phyloP scores from a whole-genome alignment of 345 rosid genomes.

The Aquilaria malaccensis region DNA sequence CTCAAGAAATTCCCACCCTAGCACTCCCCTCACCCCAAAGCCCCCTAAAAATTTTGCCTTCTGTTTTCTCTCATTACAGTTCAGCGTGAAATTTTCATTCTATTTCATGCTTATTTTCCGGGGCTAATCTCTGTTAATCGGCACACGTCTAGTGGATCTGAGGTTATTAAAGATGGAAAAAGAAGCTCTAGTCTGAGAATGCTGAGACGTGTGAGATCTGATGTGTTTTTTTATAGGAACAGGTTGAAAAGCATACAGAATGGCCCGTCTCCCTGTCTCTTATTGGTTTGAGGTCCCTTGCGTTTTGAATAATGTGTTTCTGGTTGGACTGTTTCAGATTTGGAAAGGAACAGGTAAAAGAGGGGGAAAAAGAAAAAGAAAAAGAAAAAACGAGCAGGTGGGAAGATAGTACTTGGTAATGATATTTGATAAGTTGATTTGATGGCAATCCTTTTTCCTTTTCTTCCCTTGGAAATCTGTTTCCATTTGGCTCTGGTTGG shows the following conservation, averaged over 20 bases:
- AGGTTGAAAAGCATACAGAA: constrained; percentile 1
- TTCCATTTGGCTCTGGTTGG: constrained; percentile 46
- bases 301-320: constrained; percentile 3
- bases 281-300: constrained; percentile 10
- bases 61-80: not conserved
- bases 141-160: not conserved
- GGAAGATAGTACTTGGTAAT: not conserved
- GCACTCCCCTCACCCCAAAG: too few species aligned
- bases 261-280: constrained; percentile 1
- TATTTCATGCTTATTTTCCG: too few species aligned
- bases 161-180: not conserved
- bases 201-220: not conserved
- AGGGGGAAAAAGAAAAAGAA: not conserved
- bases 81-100: not conserved
- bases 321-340: not conserved
- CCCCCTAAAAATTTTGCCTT: not conserved
- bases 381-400: constrained; percentile 8
- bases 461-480: constrained; percentile 18
- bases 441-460: constrained; percentile 22
- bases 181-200: constrained; percentile 2
- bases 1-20: too few species aligned
- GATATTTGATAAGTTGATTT: constrained; percentile 16
- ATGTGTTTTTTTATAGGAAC: not conserved
- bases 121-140: too few species aligned
- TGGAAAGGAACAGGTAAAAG: not conserved